These are phyloP conservation scores for Sedum album DNA, from an alignment of 164 flowering plant genomes.

Conservation along the genomic window DNA sequence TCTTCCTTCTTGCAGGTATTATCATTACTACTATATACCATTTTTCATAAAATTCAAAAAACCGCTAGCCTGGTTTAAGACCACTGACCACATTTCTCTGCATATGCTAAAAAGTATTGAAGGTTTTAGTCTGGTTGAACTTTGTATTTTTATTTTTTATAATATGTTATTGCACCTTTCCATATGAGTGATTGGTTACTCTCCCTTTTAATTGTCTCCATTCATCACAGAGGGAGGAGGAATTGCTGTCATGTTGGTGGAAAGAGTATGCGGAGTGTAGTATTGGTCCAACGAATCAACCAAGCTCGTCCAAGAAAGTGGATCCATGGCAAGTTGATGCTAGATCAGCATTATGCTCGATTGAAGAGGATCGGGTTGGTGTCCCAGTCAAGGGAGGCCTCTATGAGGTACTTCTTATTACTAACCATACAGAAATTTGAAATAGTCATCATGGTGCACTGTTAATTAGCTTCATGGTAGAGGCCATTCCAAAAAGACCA, in stretches of 20 bases:
- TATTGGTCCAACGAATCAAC: slow-evolving; percentile 62
- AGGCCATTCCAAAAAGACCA: not conserved
- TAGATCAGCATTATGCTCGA: slow-evolving; percentile 27
- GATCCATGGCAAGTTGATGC: slow-evolving; percentile 18
- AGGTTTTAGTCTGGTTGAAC: not conserved
- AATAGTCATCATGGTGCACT: not conserved
- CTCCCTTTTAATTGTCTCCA: not conserved
- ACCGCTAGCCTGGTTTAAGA: not conserved
- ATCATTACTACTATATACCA: slow-evolving; percentile 10
- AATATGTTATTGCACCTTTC: not conserved
- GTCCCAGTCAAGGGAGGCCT: slow-evolving; percentile 98
- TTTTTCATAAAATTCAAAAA: not conserved
- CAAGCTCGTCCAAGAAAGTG: slow-evolving; percentile 20
- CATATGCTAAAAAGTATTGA: not conserved
- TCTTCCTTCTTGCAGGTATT: slow-evolving; percentile 90
- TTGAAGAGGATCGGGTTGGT: slow-evolving; percentile 94
- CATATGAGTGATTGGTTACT: not conserved
- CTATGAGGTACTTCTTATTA: slow-evolving; percentile 55
- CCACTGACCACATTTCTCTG: not conserved
- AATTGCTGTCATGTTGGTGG: slow-evolving; percentile 92
- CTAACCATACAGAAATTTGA: not conserved
- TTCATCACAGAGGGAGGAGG: slow-evolving; percentile 71
- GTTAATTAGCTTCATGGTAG: not conserved
- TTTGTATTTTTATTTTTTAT: not conserved
- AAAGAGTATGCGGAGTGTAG: slow-evolving; percentile 95